Evolutionary conservation across 225 moss, liverwort and hornwort genomes (phyloP), one percentile per base, ranked within the genome.

Genomic region (Polytrichum commune): DNA sequence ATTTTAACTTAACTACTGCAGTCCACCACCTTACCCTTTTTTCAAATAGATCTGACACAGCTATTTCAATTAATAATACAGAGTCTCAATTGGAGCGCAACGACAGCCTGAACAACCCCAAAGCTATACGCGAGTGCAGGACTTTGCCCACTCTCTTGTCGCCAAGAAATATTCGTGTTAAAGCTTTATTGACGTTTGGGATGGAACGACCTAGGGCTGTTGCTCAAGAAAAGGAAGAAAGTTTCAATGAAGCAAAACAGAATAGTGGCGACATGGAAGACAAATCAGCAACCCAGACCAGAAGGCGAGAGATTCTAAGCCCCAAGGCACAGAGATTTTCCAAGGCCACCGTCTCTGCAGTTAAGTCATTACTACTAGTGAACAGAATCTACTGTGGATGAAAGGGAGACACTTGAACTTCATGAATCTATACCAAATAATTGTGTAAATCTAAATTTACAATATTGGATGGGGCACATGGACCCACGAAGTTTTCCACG

Each of bases 301-400:
- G 19, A 3, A 64, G n/a, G 19, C 64, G 29, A 30, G 64, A 64
- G 27, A 64, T 19, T 7, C 28, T 64, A 64, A 64, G 64, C 13
- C 46, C 46, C 13, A 16, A 46, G 46, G 46, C 46, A 46, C 46
- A 53, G 27, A 75, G 56, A 27, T 35, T 63, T 28, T 62, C 73
- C 57, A 74, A 58, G 35, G 73, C 33, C 46, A 35, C 55, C 38
- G 19, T 67, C 24, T 74, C 35, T 66, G 7, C 29, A 74, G 66
- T 74, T 66, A 9, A 66, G 73, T 60, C 60, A 60, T 6, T 55
- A 3, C 5, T 38, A 6, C 18, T 20, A 66, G 5, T 18, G 4
- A 57, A 1, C 46, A 64, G n/a, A 24, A 64, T 55, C 28, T 23
- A 29, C 3, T 65, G 6, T 5, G 53, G 6, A 46, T 55, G 22